A percentile compares a stretch with the other conserved stretches of the same genome.
Conservation (phyloP, 2,329 filamentous ascomycete genomes). For the Xenoacremonium recifei region DNA sequence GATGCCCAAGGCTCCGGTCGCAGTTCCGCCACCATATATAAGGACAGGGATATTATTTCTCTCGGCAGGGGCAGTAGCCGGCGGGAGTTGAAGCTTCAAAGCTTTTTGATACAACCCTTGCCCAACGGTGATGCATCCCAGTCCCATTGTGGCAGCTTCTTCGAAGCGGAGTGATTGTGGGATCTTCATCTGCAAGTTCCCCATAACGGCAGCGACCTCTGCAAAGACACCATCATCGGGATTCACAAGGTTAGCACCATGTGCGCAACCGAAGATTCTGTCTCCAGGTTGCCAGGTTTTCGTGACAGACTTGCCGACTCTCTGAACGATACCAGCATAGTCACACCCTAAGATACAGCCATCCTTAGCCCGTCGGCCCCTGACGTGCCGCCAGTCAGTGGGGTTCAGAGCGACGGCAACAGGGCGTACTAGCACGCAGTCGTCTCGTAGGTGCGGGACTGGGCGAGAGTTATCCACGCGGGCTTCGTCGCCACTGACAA, state of each 20-base stretch:
- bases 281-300: constrained; percentile 46
- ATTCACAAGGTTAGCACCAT: constrained; percentile 29
- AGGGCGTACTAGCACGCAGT: not conserved
- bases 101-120: constrained; percentile 42
- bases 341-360: constrained; percentile 39
- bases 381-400: constrained; percentile 32
- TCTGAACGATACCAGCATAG: constrained; percentile 45
- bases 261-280: constrained; percentile 40
- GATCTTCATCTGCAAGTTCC: constrained; percentile 40
- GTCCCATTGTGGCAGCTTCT: constrained; percentile 43
- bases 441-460: not conserved
- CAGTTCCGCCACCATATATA: constrained; percentile 51
- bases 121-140: constrained; percentile 39
- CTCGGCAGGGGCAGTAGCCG: constrained; percentile 21
- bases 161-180: constrained; percentile 45
- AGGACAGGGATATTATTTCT: constrained; percentile 38
- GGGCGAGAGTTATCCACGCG: not conserved
- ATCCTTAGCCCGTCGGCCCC: constrained; percentile 8
- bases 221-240: constrained; percentile 44
- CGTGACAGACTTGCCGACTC: constrained; percentile 42
- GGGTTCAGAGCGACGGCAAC: constrained; percentile 34
- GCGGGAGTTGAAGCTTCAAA: constrained; percentile 46
- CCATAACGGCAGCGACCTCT: constrained; percentile 38
- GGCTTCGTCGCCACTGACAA: not conserved
- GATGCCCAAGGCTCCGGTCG: constrained; percentile 52